Evolutionary conservation across 2,329 filamentous ascomycete genomes (phyloP), one percentile per base, ranked within the genome.

Genomic region (Ampelomyces quisqualis): DNA sequence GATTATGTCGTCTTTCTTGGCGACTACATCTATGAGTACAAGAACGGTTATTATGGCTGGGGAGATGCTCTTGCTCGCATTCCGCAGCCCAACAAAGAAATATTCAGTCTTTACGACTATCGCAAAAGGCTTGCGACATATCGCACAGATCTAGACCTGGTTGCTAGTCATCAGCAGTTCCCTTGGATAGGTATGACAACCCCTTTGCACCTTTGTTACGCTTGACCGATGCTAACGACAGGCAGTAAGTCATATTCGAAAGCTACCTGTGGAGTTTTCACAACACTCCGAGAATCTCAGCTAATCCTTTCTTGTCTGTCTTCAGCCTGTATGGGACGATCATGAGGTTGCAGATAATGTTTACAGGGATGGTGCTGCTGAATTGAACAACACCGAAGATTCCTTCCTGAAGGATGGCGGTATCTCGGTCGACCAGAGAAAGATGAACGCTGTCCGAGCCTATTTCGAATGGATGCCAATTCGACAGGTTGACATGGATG

Each of bases 391-490:
- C 51, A 73, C 70, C 3, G 70, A 73, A 44, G 57, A 64, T 14
- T 70, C 66, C 0, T 73, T 73, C 49, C 44, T 68, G 22, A 45
- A 58, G 11, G 61, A 65, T 24, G 70, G 69, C 5, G 66, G 66
- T 7, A 58, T 73, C 11, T 60, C 60, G 3, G 66, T 72, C 26
- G 70, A 73, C 20, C 71, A 73, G 43, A 62, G 70, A 5, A 73
- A 73, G 51, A 73, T 73, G 70, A 70, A 73, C 38, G 71, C 70
- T 7, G 70, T 73, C 4, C 61, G 70, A 11, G 71, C 70, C 2
- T 70, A 70, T 47, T 72, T 71, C 38, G 70, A 73, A 40, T 73
- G 70, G 67, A 72, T 72, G 68, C 70, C 70, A 1, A 65, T 67
- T 30, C 53, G 70, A 1, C 70, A 72, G 45, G 70, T 73, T 7